A percentile compares a stretch with the other conserved stretches of the same genome.
Evolutionary conservation across 257 asterid genomes (phyloP).

Genomic region (Solanum tarijense): DNA sequence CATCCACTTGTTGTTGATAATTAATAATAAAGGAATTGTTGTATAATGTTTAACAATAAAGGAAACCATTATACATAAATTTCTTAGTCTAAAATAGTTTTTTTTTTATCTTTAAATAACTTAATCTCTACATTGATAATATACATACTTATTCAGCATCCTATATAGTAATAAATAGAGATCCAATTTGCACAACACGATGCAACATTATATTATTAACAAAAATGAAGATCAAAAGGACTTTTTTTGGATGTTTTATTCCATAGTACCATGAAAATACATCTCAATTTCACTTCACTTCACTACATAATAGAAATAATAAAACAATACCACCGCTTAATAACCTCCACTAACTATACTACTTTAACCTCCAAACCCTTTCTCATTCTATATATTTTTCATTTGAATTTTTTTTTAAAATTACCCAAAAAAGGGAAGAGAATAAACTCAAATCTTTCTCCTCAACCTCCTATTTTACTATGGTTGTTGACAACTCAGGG

Average conservation of each 20-base stretch:
- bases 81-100: background rate
- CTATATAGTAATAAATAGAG: background rate
- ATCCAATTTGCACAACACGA: background rate
- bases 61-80: background rate
- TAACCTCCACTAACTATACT: background rate
- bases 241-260: background rate
- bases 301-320: background rate
- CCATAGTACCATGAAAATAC: background rate
- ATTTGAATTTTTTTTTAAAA: background rate
- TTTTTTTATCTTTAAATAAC: background rate
- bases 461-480: conserved; percentile 1
- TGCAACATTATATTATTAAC: background rate
- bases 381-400: background rate
- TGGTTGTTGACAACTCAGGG: conserved; percentile 6
- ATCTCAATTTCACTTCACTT: background rate
- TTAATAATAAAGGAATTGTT: background rate
- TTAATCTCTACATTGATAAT: background rate
- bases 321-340: background rate
- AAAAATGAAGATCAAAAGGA: background rate
- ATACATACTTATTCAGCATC: background rate
- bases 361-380: background rate
- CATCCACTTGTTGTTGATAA: background rate
- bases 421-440: background rate
- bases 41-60: background rate
- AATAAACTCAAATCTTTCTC: background rate